Evolutionary conservation across 1,284 basidiomycete genomes (phyloP).

Genomic region (Cutaneotrichosporon sp.): DNA sequence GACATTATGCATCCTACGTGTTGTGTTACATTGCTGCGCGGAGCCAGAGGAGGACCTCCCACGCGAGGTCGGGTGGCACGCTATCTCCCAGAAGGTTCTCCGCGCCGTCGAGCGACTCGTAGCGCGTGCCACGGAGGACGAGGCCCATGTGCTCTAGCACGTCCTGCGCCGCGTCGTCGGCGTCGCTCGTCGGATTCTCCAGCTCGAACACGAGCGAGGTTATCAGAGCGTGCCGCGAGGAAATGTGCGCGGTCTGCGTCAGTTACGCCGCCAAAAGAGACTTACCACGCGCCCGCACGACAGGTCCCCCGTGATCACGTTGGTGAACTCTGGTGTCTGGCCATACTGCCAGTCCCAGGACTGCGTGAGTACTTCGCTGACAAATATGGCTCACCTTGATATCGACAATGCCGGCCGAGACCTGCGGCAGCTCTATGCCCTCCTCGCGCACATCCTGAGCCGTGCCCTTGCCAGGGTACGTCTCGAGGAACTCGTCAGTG

Average conservation of each 20-base stretch:
- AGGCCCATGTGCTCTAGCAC: slow-evolving; percentile 32
- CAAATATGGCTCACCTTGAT: slow-evolving; percentile 24
- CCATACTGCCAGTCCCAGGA: slow-evolving; percentile 92
- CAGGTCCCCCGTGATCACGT: slow-evolving; percentile 34
- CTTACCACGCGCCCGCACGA: slow-evolving; percentile 40
- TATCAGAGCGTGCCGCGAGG: slow-evolving; percentile 51
- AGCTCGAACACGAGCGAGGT: slow-evolving; percentile 38
- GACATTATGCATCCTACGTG: slow-evolving; percentile 23
- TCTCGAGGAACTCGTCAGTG: slow-evolving; percentile 61
- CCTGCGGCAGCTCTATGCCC: slow-evolving; percentile 53
- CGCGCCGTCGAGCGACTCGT: slow-evolving; percentile 42
- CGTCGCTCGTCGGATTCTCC: slow-evolving; percentile 5
- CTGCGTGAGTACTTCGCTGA: slow-evolving; percentile 47
- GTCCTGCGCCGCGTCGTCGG: slow-evolving; percentile 23
- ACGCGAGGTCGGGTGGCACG: slow-evolving; percentile 17
- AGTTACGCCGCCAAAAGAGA: slow-evolving; percentile 31
- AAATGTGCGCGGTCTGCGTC: slow-evolving; percentile 45
- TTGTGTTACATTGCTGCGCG: slow-evolving; percentile 31
- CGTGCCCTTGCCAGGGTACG: slow-evolving; percentile 54
- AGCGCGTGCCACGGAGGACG: slow-evolving; percentile 40
- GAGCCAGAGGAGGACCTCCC: slow-evolving; percentile 44
- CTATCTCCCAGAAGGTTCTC: slow-evolving; percentile 19
- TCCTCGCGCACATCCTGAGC: slow-evolving; percentile 53
- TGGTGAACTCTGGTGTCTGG: slow-evolving; percentile 85
- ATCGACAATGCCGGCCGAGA: slow-evolving; percentile 64